A percentile compares a stretch with the other conserved stretches of the same genome.
phyloP scores from a whole-genome alignment of 2,329 filamentous ascomycete genomes.

The Arthroderma sp. region DNA sequence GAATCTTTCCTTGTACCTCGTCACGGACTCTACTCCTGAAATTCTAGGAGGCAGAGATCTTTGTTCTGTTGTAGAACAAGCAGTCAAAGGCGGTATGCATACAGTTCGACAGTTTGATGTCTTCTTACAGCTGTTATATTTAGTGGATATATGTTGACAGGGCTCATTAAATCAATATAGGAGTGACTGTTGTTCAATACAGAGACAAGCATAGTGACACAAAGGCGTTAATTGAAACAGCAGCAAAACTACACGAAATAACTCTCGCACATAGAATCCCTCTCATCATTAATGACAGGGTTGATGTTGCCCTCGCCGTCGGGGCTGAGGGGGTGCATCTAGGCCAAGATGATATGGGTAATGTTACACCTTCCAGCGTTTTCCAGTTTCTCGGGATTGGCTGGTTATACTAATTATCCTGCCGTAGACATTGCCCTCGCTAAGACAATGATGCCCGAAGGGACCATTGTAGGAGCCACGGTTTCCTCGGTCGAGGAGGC shows the following conservation, averaged over 20 bases:
- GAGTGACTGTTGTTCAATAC: constrained; percentile 75
- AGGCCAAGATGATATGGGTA: constrained; percentile 85
- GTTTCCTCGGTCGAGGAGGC: constrained; percentile 67
- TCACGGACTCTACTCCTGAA: constrained; percentile 81
- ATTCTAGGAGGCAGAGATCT: constrained; percentile 65
- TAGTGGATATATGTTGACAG: not conserved
- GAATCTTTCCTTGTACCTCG: constrained; percentile 77
- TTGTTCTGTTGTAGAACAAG: constrained; percentile 59
- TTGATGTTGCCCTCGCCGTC: constrained; percentile 76
- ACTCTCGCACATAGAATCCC: constrained; percentile 59
- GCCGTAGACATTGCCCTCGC: constrained; percentile 49
- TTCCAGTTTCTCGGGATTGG: no score
- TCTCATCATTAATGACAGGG: constrained; percentile 81
- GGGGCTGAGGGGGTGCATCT: constrained; percentile 88
- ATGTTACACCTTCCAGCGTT: constrained; percentile 18
- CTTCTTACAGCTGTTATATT: not conserved
- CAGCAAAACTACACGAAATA: constrained; percentile 56
- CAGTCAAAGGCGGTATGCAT: constrained; percentile 55
- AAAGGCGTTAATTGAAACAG: constrained; percentile 56
- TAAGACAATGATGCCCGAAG: constrained; percentile 57
- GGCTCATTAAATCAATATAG: constrained; percentile 24
- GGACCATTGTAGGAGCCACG: constrained; percentile 79
- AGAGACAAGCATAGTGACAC: constrained; percentile 78
- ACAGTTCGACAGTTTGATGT: not conserved
- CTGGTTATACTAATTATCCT: not conserved